Base-by-base conservation (phyloP, 768 basidiomycete species). In the Mycena maculata region DNA sequence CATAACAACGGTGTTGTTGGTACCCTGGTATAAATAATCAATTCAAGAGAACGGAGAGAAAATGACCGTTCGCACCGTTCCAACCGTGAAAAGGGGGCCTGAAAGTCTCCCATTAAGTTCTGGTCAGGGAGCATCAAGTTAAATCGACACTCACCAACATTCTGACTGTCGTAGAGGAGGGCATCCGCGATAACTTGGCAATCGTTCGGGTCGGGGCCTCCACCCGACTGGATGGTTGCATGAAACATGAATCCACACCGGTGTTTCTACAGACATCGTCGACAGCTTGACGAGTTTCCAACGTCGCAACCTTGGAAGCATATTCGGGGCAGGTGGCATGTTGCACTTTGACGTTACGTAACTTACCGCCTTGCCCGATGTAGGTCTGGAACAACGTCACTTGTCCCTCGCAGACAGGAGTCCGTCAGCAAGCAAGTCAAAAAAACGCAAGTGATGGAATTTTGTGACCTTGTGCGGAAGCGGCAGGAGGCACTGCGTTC, bases 151-250 rank as follows among this genome's bases (percentile, higher is more conserved):
- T 16, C 47, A 78, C 84, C 84, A 31, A 79, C 76, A 70, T 85
- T 84, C 76, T 86, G 78, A 57, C 79, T 79, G 66, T 84, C 82
- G 67, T 77, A 87, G 4, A 79, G 77, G 62, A 86, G 69, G 5
- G 85, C 85, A 60, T 85, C 84, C 7, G 84, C 80, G 63, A 87
- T 86, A 56, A 86, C 76, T 72, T 81, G 76, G 66, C 83, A 85
- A 22, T 87, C 83, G 62, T 82, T 81, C 5, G 83, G 82, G 73
- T 84, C 75, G 1, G 85, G 85, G 30, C 84, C 85, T 70, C 83
- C 83, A 23, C 83, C 84, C 3, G 82, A 30, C 33, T 25, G 27
- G 16, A 16, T 64, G 54, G 20, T 16, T 8, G 27, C 12, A 0
- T 20, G 9, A 16, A 13, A 22, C 16, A 11, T n/a, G 33, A 39